phyloP scores from a whole-genome alignment of 306 rosid species.

The Astragalus membranaceus region DNA sequence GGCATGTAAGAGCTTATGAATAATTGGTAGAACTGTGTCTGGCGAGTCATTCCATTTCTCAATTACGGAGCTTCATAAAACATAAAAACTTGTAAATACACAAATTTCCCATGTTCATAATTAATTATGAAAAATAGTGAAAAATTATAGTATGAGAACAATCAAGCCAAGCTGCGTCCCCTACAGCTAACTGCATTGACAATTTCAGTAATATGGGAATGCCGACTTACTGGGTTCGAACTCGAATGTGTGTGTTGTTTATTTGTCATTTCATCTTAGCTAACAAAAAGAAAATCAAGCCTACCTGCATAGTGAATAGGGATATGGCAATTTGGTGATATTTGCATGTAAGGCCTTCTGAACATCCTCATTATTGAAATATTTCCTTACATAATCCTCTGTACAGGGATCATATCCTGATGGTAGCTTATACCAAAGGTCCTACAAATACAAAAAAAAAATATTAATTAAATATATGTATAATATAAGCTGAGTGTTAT shows the following conservation, averaged over 20 bases:
- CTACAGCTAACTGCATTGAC: too few relatives aligned
- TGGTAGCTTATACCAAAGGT: constrained; percentile 43
- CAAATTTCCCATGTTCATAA: neutral
- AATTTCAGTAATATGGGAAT: too few relatives aligned
- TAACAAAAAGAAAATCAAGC: neutral
- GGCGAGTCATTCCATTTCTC: constrained; percentile 42
- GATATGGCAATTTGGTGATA: constrained; percentile 42
- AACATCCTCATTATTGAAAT: constrained; percentile 53
- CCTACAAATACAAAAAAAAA: constrained; percentile 20
- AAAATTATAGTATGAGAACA: too few relatives aligned
- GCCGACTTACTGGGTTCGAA: too few relatives aligned
- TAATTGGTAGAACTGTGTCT: constrained; percentile 38
- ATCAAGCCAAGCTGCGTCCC: too few relatives aligned
- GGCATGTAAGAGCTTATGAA: constrained; percentile 35
- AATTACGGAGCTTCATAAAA: constrained; percentile 37
- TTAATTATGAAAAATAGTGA: neutral
- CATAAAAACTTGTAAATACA: neutral
- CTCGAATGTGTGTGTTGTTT: too few relatives aligned
- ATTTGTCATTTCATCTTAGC: too few relatives aligned
- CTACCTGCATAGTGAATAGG: constrained; percentile 57
- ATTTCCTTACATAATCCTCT: constrained; percentile 30
- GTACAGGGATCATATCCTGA: constrained; percentile 63
- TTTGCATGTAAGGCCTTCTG: constrained; percentile 63
- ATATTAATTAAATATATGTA: neutral
- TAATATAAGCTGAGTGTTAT: too few relatives aligned